Percentiles rank a stretch among this genome's conserved stretches.
Conservation (phyloP, 768 basidiomycete species). For the Austroboletus eburneus region DNA sequence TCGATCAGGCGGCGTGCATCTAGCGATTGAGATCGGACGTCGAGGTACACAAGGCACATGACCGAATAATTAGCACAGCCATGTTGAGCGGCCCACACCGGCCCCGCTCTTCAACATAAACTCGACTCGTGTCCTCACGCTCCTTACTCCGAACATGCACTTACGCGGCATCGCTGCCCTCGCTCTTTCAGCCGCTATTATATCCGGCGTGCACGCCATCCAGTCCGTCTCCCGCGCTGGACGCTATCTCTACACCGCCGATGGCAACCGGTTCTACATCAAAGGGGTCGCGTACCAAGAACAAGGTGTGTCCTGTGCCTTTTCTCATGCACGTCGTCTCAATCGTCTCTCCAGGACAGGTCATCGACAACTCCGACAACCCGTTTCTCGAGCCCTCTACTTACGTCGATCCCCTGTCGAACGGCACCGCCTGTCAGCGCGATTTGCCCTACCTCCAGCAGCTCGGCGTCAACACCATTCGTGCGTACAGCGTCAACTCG, state of each 20-base stretch:
- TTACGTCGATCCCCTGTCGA: conserved; percentile 77
- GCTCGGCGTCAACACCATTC: conserved; percentile 76
- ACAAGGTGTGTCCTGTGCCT: conserved; percentile 49
- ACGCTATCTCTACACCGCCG: conserved; percentile 74
- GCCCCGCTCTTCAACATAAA: background rate
- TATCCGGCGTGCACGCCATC: conserved; percentile 60
- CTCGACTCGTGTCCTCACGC: background rate
- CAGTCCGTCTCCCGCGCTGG: conserved; percentile 65
- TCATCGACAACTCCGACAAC: conserved; percentile 47
- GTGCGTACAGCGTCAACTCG: conserved; percentile 84
- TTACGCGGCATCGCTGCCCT: conserved; percentile 24
- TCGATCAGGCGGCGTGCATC: too few species aligned
- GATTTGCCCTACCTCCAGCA: conserved; percentile 76
- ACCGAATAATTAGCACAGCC: too few species aligned
- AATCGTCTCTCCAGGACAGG: conserved; percentile 27
- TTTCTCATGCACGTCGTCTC: background rate
- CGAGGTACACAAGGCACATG: too few species aligned
- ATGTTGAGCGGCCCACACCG: too few species aligned
- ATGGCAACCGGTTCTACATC: conserved; percentile 81
- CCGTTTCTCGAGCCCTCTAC: conserved; percentile 68
- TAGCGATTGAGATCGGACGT: too few species aligned
- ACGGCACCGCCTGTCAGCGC: conserved; percentile 62
- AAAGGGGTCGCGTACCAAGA: conserved; percentile 84
- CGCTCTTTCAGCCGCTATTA: conserved; percentile 38
- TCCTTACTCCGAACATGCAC: conserved; percentile 25